Evolutionary conservation across 805 yeast genomes (phyloP), one percentile per base, ranked within the genome.

Genomic region (Debaryomyces tyrocola): DNA sequence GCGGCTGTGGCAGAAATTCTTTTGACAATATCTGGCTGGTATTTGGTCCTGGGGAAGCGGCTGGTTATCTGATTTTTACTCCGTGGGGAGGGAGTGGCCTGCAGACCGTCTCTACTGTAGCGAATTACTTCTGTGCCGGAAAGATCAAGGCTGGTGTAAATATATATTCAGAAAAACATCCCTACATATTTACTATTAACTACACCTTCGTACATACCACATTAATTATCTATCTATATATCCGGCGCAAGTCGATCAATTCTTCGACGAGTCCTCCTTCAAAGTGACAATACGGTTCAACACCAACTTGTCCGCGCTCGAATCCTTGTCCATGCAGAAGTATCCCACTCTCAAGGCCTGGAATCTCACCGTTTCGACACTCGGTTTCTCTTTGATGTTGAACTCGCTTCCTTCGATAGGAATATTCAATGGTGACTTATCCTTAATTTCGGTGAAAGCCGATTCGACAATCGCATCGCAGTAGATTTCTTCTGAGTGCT

Each of bases 331-430:
- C 64, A 90, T 66, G 61, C 96, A 84, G 80, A 90, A 94, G 69
- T 94, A 94, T 27, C 99, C 99, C 39, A 89, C 92, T 72, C 99
- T 83, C 68, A 94, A 80, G 27, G 96, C 99, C 74, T 94, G 99
- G 90, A 94, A 94, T 69, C 99, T 82, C 28, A 88, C 90, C n/a
- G 91, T 80, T 66, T 91, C 96, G 52, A 76, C 70, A 29, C 77
- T 77, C 34, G 69, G 68, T 49, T 78, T 77, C 64, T 94, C 97
- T 55, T 79, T 75, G 54, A 90, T 85, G 60, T 78, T 77, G 63
- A 90, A 88, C 52, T 84, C 84, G 42, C 82, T 77, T 34, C 77
- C 75, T 28, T 78, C 75, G 24, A 84, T 77, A 34, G 73, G 76
- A 57, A 82, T 70, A 54, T 83, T 83, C 83, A 92, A 80, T 49